These are phyloP conservation scores for Porogramme epimiltina DNA, from an alignment of 1,284 basidiomycete genomes.

Conservation along the genomic window DNA sequence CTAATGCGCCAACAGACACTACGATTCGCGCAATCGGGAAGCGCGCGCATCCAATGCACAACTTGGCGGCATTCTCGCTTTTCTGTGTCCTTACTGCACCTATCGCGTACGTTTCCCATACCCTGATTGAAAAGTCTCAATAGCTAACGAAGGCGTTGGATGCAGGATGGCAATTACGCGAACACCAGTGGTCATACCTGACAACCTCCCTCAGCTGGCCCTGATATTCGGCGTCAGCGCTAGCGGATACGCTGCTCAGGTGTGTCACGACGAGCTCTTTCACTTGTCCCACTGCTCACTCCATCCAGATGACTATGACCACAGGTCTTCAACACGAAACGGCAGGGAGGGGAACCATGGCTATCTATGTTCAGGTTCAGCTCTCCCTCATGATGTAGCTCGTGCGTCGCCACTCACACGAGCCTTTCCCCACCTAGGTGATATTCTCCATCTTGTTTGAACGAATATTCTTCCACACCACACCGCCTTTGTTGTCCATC, in stretches of 20 bases:
- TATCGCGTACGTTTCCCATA: slow-evolving; percentile 40
- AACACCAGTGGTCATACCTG: slow-evolving; percentile 48
- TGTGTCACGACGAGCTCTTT: slow-evolving; percentile 16
- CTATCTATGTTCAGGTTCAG: slow-evolving; percentile 64
- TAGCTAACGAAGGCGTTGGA: neutral
- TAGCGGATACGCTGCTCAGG: slow-evolving; percentile 62
- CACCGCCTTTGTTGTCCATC: slow-evolving; percentile 51
- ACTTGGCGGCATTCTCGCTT: slow-evolving; percentile 65
- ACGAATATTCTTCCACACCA: slow-evolving; percentile 55
- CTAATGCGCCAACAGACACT: slow-evolving; percentile 45
- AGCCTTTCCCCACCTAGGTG: slow-evolving; percentile 38
- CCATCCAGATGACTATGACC: slow-evolving; percentile 48
- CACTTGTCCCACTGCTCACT: neutral
- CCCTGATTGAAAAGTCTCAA: neutral
- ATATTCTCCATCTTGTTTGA: slow-evolving; percentile 64
- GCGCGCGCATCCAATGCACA: slow-evolving; percentile 72
- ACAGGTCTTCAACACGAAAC: slow-evolving; percentile 67
- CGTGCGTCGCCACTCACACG: no score
- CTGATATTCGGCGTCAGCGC: slow-evolving; percentile 49
- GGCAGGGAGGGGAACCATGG: slow-evolving; percentile 59
- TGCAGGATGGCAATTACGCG: slow-evolving; percentile 44
- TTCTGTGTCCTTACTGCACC: slow-evolving; percentile 57
- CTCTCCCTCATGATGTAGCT: no score
- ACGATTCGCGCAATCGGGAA: slow-evolving; percentile 72
- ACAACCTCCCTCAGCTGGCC: slow-evolving; percentile 40